A percentile compares a stretch with the other conserved stretches of the same genome.
phyloP scores from a whole-genome alignment of 495 filamentous ascomycete genomes.

The Parmelia sp. region DNA sequence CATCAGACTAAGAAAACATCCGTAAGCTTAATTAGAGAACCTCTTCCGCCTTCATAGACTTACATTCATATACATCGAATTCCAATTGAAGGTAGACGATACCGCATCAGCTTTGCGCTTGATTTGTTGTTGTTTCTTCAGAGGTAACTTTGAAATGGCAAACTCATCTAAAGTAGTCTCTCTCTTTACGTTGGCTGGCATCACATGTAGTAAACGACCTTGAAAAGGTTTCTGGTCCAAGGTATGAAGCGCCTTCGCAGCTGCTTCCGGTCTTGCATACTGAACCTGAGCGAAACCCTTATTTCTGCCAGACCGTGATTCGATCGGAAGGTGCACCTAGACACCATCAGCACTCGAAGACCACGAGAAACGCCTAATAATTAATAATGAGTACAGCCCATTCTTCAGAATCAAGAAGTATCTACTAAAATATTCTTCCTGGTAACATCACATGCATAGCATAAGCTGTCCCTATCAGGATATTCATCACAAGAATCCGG shows the following conservation, averaged over 20 bases:
- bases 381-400: conserved; percentile 17
- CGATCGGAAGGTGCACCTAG: conserved; percentile 76
- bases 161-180: conserved; percentile 80
- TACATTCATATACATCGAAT: conserved; percentile 95
- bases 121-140: conserved; percentile 89
- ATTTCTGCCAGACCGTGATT: conserved; percentile 53
- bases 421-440: conserved; percentile 74
- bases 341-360: conserved; percentile 36
- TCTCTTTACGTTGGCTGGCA: conserved; percentile 73
- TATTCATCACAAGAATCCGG: conserved; percentile 69
- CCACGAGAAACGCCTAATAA: conserved; percentile 29
- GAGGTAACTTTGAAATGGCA: conserved; percentile 75
- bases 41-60: conserved; percentile 26
- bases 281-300: conserved; percentile 91
- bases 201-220: conserved; percentile 82
- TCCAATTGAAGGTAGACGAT: conserved; percentile 84
- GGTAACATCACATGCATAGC: conserved; percentile 60
- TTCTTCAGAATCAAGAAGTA: conserved; percentile 60
- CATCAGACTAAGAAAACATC: conserved; percentile 56
- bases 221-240: conserved; percentile 81
- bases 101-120: conserved; percentile 73
- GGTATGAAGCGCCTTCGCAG: conserved; percentile 65
- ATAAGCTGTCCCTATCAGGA: conserved; percentile 99
- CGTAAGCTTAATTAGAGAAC: conserved; percentile 21
- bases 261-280: conserved; percentile 60